These are phyloP conservation scores for Isoetes taiwanensis DNA, from an alignment of 75 land plant genomes.

Conservation along the genomic window DNA sequence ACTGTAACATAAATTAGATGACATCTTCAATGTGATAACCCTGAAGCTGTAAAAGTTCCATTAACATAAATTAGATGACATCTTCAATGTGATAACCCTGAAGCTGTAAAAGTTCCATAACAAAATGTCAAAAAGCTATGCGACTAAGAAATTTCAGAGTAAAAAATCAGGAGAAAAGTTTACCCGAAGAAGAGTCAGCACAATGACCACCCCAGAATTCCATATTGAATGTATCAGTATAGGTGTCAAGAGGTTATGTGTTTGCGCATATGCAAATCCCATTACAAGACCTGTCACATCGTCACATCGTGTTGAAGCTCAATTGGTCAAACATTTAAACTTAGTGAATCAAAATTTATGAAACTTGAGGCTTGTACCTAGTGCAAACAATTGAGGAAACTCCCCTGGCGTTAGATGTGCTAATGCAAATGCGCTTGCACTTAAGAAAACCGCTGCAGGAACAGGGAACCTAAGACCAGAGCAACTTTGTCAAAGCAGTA, in stretches of 20 bases:
- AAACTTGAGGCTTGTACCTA: slow-evolving; percentile 35
- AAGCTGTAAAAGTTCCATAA: slow-evolving; percentile 11
- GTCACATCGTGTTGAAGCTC: background rate
- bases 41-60: slow-evolving; percentile 22
- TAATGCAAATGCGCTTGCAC: slow-evolving; percentile 81
- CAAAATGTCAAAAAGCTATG: background rate
- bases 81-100: slow-evolving; percentile 25
- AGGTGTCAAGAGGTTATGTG: slow-evolving; percentile 77
- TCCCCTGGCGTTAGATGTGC: slow-evolving; percentile 95
- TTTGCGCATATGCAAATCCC: slow-evolving; percentile 87
- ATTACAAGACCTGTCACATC: slow-evolving; percentile 48
- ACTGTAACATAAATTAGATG: too few relatives aligned
- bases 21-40: slow-evolving; percentile 24
- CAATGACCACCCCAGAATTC: slow-evolving; percentile 91
- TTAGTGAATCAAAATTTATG: background rate
- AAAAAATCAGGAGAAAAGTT: background rate
- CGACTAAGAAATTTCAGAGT: background rate
- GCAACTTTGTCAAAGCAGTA: too few relatives aligned
- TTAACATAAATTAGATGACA: too few relatives aligned
- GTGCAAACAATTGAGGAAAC: slow-evolving; percentile 80
- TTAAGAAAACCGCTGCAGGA: slow-evolving; percentile 52
- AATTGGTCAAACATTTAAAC: background rate
- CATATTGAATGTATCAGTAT: slow-evolving; percentile 78
- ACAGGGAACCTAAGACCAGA: slow-evolving; percentile 87
- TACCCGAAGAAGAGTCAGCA: slow-evolving; percentile 83